These are phyloP conservation scores for Ganoderma meredithae DNA, from an alignment of 1,284 basidiomycete genomes.

Conservation along the genomic window DNA sequence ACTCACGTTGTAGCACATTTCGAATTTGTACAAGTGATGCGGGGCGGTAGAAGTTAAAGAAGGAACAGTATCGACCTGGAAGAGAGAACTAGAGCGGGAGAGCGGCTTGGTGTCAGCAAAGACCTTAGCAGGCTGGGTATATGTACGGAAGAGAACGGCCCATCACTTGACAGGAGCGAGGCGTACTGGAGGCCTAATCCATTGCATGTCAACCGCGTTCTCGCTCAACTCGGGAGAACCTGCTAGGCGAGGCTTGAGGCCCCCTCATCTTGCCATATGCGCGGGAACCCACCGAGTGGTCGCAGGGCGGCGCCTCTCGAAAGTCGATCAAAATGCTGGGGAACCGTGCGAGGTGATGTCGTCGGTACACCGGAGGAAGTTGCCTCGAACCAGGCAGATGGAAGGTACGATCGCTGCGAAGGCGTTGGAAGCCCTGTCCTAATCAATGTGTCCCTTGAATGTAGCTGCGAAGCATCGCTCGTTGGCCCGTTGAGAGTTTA, in stretches of 20 bases:
- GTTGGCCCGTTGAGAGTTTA: constrained; percentile 25
- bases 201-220: constrained; percentile 44
- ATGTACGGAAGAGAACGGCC: constrained; percentile 33
- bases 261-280: constrained; percentile 39
- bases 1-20: constrained; percentile 83
- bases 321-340: constrained; percentile 37
- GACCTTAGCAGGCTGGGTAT: constrained; percentile 22
- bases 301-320: constrained; percentile 34
- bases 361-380: constrained; percentile 30
- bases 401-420: constrained; percentile 32
- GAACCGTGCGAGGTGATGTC: constrained; percentile 34
- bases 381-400: constrained; percentile 29
- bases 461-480: constrained; percentile 30
- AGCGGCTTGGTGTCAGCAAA: constrained; percentile 26
- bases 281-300: constrained; percentile 36
- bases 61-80: constrained; percentile 29
- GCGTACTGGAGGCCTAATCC: constrained; percentile 36
- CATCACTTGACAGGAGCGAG: constrained; percentile 41
- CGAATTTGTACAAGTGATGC: constrained; percentile 24
- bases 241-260: constrained; percentile 43
- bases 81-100: constrained; percentile 27
- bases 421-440: constrained; percentile 22
- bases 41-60: constrained; percentile 21
- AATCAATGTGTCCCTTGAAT: constrained; percentile 27
- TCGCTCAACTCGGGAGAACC: constrained; percentile 39